A percentile compares a stretch with the other conserved stretches of the same genome.
Evolutionary conservation across 2,329 filamentous ascomycete species (phyloP).

Genomic region (Macrophomina pseudophaseolina): DNA sequence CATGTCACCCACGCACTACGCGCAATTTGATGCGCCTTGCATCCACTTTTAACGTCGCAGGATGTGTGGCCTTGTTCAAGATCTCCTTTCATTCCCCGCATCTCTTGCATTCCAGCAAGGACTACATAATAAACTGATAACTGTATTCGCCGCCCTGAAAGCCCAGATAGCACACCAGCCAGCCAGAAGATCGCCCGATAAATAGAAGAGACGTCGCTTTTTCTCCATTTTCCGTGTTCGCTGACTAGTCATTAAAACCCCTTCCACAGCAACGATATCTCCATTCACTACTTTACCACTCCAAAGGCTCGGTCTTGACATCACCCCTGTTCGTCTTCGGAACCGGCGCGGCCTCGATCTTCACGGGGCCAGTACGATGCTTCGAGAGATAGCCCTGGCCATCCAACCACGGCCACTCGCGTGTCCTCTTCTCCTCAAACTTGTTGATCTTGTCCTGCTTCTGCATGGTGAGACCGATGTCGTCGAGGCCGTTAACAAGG

Average conservation of each 20-base stretch:
- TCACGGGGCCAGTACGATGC: conserved; percentile 61
- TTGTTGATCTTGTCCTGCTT: conserved; percentile 84
- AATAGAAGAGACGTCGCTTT: conserved; percentile 7
- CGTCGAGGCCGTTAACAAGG: conserved; percentile 88
- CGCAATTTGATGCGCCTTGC: too few relatives aligned
- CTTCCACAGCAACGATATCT: neutral
- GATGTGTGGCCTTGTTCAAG: neutral
- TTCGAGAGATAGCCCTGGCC: conserved; percentile 78
- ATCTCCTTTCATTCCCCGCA: neutral
- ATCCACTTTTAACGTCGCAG: too few relatives aligned
- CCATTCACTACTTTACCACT: conserved; percentile 66
- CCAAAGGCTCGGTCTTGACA: conserved; percentile 80
- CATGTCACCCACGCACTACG: too few relatives aligned
- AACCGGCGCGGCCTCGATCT: conserved; percentile 70
- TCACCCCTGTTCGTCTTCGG: conserved; percentile 90
- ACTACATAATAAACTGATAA: neutral
- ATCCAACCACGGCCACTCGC: conserved; percentile 88
- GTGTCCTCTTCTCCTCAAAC: conserved; percentile 79
- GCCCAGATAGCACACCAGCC: neutral
- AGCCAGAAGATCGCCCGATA: neutral
- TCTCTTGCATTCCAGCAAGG: neutral
- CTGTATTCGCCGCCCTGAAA: neutral
- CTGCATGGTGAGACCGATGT: conserved; percentile 94
- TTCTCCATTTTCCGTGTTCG: conserved; percentile 14
- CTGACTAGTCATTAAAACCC: conserved; percentile 17